A percentile compares a stretch with the other conserved stretches of the same genome.
Evolutionary conservation across 1,139 yeast genomes (phyloP).

Genomic region (Wickerhamiella pararugosa): DNA sequence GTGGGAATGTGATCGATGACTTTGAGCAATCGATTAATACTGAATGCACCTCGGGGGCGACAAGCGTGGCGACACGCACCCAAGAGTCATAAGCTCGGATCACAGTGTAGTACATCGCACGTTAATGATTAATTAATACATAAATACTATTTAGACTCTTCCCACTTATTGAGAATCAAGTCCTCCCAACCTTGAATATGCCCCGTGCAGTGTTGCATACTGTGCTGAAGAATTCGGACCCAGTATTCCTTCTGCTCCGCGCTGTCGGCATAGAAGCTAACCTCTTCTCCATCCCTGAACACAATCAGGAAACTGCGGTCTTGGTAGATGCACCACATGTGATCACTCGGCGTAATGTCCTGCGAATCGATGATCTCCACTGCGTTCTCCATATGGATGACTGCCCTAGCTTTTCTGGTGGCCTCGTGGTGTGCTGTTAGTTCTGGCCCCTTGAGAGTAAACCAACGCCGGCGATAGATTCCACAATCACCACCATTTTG

Average conservation of each 20-base stretch:
- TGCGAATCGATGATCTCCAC: constrained; percentile 32
- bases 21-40: no score
- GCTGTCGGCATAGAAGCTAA: constrained; percentile 56
- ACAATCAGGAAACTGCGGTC: constrained; percentile 37
- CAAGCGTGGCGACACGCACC: no score
- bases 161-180: constrained; percentile 16
- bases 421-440: constrained; percentile 53
- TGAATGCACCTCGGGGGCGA: no score
- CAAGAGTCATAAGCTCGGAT: no score
- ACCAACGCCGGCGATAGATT: constrained; percentile 50
- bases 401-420: constrained; percentile 46
- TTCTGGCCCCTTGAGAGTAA: constrained; percentile 41
- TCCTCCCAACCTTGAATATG: constrained; percentile 22
- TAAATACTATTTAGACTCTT: neutral
- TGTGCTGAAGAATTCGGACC: constrained; percentile 28
- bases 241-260: constrained; percentile 38
- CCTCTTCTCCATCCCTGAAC: constrained; percentile 50
- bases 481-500: constrained; percentile 74
- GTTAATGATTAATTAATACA: neutral
- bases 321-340: constrained; percentile 22
- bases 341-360: constrained; percentile 19
- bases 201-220: constrained; percentile 19
- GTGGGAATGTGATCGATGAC: no score
- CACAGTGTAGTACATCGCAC: neutral
- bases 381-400: constrained; percentile 46